A percentile compares a stretch with the other conserved stretches of the same genome.
These are phyloP conservation scores for Ajuga chamaepitys DNA, from an alignment of 257 asterid genomes.

Conservation along the genomic window DNA sequence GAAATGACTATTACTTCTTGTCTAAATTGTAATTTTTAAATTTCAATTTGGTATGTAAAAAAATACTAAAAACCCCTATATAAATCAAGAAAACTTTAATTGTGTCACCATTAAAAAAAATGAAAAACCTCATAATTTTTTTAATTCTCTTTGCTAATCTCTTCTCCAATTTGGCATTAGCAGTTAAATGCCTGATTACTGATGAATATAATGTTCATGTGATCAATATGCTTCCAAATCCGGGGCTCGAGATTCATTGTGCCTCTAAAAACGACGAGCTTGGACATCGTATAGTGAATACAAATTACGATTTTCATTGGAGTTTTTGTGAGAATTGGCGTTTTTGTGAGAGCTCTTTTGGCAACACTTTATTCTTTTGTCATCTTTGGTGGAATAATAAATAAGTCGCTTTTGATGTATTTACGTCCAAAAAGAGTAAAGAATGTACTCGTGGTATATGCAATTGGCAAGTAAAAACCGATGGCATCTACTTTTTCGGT, in stretches of 20 bases:
- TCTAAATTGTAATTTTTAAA: background rate
- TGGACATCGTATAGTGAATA: background rate
- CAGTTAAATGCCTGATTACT: background rate
- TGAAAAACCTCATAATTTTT: background rate
- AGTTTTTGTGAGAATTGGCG: too few species aligned
- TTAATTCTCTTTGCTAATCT: background rate
- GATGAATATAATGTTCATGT: background rate
- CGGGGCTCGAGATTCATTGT: too few species aligned
- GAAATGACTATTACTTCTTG: too few species aligned
- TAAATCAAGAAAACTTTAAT: too few species aligned
- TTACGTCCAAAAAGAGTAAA: background rate
- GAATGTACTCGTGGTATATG: background rate
- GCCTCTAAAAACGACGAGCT: background rate
- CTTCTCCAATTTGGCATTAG: too few species aligned
- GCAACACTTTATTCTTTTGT: background rate
- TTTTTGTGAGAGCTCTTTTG: background rate
- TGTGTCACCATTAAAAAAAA: background rate
- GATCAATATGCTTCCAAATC: background rate
- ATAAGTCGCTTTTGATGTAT: background rate
- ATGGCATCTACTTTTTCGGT: background rate
- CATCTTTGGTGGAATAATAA: slow-evolving; percentile 19
- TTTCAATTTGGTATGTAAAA: too few species aligned
- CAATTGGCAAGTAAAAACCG: background rate
- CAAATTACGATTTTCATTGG: background rate
- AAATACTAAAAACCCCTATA: too few species aligned